Conservation (phyloP, 164 flowering plant genomes). For the Euptelea pleiosperma region DNA sequence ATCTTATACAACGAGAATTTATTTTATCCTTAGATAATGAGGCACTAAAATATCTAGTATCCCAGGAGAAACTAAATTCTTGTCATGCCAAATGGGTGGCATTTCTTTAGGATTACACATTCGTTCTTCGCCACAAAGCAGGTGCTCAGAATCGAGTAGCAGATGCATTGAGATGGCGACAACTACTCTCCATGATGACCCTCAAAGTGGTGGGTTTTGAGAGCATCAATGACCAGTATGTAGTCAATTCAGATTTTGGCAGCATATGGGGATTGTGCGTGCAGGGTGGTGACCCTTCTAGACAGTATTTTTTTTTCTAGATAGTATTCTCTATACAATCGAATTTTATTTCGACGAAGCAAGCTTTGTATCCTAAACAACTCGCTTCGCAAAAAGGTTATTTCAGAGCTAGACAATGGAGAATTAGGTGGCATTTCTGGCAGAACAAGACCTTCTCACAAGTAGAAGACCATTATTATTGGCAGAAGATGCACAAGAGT, state of each 20-base stretch:
- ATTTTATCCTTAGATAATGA: not conserved
- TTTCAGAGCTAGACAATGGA: not conserved
- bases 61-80: not conserved
- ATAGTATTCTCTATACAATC: not conserved
- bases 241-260: not conserved
- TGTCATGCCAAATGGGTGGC: too few relatives aligned
- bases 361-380: not conserved
- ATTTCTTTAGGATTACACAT: not conserved
- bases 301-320: too few relatives aligned
- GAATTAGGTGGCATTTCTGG: not conserved
- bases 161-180: not conserved
- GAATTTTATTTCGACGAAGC: not conserved
- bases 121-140: not conserved
- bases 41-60: not conserved
- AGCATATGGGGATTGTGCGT: not conserved
- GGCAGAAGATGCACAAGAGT: not conserved
- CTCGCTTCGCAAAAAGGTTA: not conserved
- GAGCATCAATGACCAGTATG: not conserved
- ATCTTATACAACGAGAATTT: not conserved
- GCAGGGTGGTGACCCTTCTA: not conserved
- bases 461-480: not conserved
- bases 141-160: not conserved
- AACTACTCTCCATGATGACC: not conserved
- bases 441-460: not conserved
- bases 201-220: not conserved